Evolutionary conservation across 768 basidiomycete species (phyloP), one percentile per base, ranked within the genome.

Genomic region (Boletus reticuloceps): DNA sequence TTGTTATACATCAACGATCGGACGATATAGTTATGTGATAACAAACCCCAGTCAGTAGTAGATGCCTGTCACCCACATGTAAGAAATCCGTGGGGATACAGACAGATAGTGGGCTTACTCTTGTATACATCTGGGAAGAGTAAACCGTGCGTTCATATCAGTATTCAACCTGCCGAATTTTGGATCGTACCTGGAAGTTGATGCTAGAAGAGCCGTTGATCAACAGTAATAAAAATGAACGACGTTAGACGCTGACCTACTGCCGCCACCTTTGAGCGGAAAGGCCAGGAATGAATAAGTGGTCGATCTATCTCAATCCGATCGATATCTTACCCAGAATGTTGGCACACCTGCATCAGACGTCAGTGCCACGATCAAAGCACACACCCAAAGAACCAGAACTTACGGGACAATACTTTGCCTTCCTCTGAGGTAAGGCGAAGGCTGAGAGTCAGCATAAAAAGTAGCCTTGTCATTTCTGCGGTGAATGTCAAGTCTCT

Each of bases 381-480:
- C 51, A 10, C 39, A 52, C 4, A 41, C 32, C 47, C 34, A 11
- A 39, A 46, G 29, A n/a, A 37, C 13, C 19, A 17, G 34, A 50
- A 70, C 84, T 66, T 60, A 86, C 81, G 86, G 86, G 13, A 88
- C 86, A 61, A 88, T 87, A 46, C 80, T 81, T 58, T 75, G 77
- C 60, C 86, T 75, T 39, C 86, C 85, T 45, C 86, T 82, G 49
- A 88, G 69, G 62, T 83, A 64, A 4, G 80, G 72, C 1, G 84
- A 86, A 36, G 74, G 70, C 73, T 75, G 75, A 20, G 82, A 82
- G 66, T 88, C 86, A 20, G 73, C 75, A 70, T 88, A 88, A 73
- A 88, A 88, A 7, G 81, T 88, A 1, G 84, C 86, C 71, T 87
- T 86, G 66, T 87, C 84, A 68, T 87, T 88, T 62, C 85, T 86